Evolutionary conservation across 352 stramenopile species (phyloP).

Genomic region (Phytophthora sojae): DNA sequence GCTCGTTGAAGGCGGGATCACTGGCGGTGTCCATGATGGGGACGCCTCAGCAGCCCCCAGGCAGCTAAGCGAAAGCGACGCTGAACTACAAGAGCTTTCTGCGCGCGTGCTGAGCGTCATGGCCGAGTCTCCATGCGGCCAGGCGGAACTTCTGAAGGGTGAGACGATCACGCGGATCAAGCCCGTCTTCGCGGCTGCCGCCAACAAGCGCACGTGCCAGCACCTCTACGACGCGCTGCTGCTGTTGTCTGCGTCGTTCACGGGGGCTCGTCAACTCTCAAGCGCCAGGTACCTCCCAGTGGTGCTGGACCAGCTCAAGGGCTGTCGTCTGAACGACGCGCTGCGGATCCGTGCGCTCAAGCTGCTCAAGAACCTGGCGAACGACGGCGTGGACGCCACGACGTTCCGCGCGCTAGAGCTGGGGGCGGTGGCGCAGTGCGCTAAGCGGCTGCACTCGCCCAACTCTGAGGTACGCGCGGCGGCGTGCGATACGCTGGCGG

Average conservation of each 20-base stretch:
- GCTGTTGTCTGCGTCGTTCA: constrained; percentile 48
- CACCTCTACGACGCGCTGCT: constrained; percentile 68
- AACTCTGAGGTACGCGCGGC: constrained; percentile 52
- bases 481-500: constrained; percentile 59
- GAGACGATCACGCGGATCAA: constrained; percentile 49
- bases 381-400: constrained; percentile 67
- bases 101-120: constrained; percentile 67
- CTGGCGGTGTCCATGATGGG: constrained; percentile 5
- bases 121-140: constrained; percentile 47
- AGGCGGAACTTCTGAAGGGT: constrained; percentile 49
- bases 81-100: constrained; percentile 62
- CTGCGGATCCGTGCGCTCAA: constrained; percentile 61
- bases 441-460: constrained; percentile 52
- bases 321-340: constrained; percentile 31
- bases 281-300: constrained; percentile 55
- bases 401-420: constrained; percentile 64
- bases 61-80: constrained; percentile 31
- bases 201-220: constrained; percentile 38
- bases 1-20: constrained; percentile 51
- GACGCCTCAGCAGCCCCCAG: not conserved
- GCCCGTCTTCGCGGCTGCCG: constrained; percentile 48
- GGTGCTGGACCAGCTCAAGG: constrained; percentile 60
- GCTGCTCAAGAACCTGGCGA: constrained; percentile 71
- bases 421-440: constrained; percentile 48
- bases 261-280: constrained; percentile 57